Percentiles rank a stretch among this genome's conserved stretches.
phyloP scores from a whole-genome alignment of 345 rosid species.

The Brassica rapa region DNA sequence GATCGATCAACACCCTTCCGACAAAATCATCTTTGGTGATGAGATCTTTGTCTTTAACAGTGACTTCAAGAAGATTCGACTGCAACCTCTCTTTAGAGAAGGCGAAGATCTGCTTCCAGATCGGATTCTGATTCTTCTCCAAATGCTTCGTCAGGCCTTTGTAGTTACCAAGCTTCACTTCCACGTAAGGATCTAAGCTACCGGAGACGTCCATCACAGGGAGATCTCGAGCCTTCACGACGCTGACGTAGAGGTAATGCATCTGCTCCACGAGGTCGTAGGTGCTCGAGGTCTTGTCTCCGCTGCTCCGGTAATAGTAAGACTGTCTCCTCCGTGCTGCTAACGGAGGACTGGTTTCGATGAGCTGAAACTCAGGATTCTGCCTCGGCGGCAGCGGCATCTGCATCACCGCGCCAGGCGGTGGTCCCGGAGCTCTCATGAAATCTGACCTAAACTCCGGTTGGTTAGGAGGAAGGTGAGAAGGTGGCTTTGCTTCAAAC shows the following conservation, averaged over 20 bases:
- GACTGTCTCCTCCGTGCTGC: slow-evolving; percentile 65
- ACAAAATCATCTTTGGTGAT: slow-evolving; percentile 76
- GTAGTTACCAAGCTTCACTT: slow-evolving; percentile 93
- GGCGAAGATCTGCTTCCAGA: slow-evolving; percentile 92
- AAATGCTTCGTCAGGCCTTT: slow-evolving; percentile 74
- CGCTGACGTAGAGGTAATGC: slow-evolving; percentile 82
- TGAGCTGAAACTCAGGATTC: slow-evolving; percentile 67
- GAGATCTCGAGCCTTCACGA: slow-evolving; percentile 87
- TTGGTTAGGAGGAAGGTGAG: slow-evolving; percentile 33
- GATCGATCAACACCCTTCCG: slow-evolving; percentile 59
- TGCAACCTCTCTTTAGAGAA: slow-evolving; percentile 85
- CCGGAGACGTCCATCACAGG: slow-evolving; percentile 87
- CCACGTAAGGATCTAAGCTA: slow-evolving; percentile 90
- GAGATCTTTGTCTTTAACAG: slow-evolving; percentile 76
- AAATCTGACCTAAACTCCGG: slow-evolving; percentile 58
- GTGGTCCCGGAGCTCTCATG: slow-evolving; percentile 55
- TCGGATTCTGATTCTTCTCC: slow-evolving; percentile 83
- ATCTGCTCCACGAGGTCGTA: slow-evolving; percentile 94
- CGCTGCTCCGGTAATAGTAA: slow-evolving; percentile 52
- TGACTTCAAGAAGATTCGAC: slow-evolving; percentile 72
- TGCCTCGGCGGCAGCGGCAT: slow-evolving; percentile 72
- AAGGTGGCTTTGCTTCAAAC: slow-evolving; percentile 9
- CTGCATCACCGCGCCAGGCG: slow-evolving; percentile 46
- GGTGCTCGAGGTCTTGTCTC: slow-evolving; percentile 74
- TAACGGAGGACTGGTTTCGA: slow-evolving; percentile 82